Evolutionary conservation across 495 filamentous ascomycete species (phyloP).

Genomic region (Penicillium diatomitis): DNA sequence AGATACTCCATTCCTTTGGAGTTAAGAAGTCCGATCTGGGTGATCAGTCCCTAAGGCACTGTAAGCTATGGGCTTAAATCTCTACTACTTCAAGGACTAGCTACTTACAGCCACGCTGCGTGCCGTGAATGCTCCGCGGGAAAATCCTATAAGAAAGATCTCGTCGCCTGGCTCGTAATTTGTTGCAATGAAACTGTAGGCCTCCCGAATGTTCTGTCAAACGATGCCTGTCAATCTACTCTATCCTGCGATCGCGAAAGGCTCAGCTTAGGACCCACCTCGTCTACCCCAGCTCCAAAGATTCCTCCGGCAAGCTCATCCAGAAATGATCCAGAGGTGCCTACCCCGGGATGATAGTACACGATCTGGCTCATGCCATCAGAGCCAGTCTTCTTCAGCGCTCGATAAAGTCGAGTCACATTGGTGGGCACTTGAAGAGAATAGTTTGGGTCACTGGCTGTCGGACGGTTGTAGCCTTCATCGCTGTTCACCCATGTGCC

Average conservation of each 20-base stretch:
- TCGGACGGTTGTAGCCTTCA: slow-evolving; percentile 11
- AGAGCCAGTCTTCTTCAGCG: slow-evolving; percentile 20
- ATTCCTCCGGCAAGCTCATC: slow-evolving; percentile 42
- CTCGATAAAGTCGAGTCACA: slow-evolving; percentile 33
- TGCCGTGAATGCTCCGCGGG: slow-evolving; percentile 64
- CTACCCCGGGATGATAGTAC: slow-evolving; percentile 48
- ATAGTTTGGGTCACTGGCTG: slow-evolving; percentile 11
- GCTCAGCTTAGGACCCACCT: slow-evolving; percentile 17
- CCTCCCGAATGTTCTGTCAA: slow-evolving; percentile 50
- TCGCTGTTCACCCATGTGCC: slow-evolving; percentile 36
- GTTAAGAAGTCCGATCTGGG: slow-evolving; percentile 53
- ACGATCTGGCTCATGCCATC: slow-evolving; percentile 34
- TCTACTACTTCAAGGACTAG: background rate
- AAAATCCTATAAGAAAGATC: slow-evolving; percentile 64
- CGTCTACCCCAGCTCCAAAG: slow-evolving; percentile 39
- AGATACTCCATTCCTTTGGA: slow-evolving; percentile 54
- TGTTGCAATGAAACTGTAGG: slow-evolving; percentile 56
- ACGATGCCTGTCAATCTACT: background rate
- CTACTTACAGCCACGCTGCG: slow-evolving; percentile 39
- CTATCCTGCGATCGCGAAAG: slow-evolving; percentile 1
- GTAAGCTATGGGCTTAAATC: background rate
- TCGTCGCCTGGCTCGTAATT: slow-evolving; percentile 62
- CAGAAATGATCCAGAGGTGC: slow-evolving; percentile 31
- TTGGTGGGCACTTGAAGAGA: slow-evolving; percentile 32
- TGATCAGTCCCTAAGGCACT: slow-evolving; percentile 44